phyloP scores from a whole-genome alignment of 345 rosid genomes.

The Carallia brachiata region DNA sequence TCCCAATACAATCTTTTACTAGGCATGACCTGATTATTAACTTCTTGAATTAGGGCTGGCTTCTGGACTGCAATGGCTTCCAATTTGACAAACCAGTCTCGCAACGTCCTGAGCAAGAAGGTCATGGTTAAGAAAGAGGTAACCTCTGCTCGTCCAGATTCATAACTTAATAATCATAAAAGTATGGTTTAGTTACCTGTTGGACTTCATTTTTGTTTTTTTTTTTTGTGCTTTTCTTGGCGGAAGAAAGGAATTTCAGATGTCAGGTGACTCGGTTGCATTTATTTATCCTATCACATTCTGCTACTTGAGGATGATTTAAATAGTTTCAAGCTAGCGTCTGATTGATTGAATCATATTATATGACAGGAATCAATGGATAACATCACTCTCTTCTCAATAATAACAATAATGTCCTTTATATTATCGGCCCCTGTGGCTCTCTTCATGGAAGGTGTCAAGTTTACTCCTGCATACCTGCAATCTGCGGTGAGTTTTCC shows the following conservation, averaged over 20 bases:
- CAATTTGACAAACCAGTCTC: constrained; percentile 36
- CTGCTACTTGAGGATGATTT: not conserved
- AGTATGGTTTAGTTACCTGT: not conserved
- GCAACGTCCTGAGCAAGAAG: constrained; percentile 54
- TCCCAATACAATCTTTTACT: no score
- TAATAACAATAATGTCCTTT: constrained; percentile 92
- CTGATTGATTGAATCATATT: no score
- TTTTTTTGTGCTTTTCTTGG: not conserved
- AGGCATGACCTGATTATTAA: not conserved
- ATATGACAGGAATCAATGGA: constrained; percentile 79
- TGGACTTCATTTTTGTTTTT: not conserved
- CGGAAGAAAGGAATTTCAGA: not conserved
- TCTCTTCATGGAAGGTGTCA: constrained; percentile 80
- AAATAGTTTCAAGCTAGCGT: not conserved
- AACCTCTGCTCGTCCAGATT: constrained; percentile 16
- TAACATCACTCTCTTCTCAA: constrained; percentile 96
- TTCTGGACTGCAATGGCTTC: constrained; percentile 43
- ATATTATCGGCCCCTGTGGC: constrained; percentile 76
- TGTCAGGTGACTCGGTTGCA: not conserved
- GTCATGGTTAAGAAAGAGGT: constrained; percentile 98
- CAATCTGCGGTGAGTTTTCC: constrained; percentile 71
- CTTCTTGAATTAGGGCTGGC: constrained; percentile 27
- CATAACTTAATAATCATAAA: not conserved
- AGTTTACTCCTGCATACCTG: constrained; percentile 80
- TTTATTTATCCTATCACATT: not conserved